Base-by-base conservation (phyloP, 306 rosid genomes). In the Styphnolobium japonicum region DNA sequence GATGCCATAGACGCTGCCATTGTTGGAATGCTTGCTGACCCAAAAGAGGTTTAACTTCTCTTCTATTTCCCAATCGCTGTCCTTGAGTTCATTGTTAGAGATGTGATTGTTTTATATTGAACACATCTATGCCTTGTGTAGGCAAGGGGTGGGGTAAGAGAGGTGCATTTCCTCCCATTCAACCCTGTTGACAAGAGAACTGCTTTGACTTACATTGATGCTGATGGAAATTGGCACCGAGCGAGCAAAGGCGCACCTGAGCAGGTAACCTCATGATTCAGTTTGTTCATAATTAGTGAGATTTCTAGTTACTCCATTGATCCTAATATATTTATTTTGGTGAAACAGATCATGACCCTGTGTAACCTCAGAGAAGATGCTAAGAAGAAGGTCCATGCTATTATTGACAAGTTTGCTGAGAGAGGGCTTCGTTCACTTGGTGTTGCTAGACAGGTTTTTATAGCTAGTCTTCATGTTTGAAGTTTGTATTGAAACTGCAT, bases 211-310 rank as follows among this genome's bases (percentile, higher is more conserved):
- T 95, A 95, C 90, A 78, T 91, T 84, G 99, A 95, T 83, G 3
- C 53, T 19, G 84, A 83, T 70, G 98, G 89, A 81, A 86, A 81
- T 71, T 95, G 98, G 98, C 96, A 95, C 86, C 87, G 99, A 64
- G 89, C 99, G 53, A 95, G 99, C 89, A 95, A 95, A 82, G 99
- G 99, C 73, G 99, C 99, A 43, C 99, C 99, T 21, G 99, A 95
- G 86, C 99, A 95, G 97, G 99, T 93, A 85, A 67, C 12, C 73
- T 6, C 22, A 0, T 45, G 45, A 53, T 37, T 76, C 73, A 33
- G 56, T 76, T 82, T 73, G 43, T 36, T 71, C 64, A 22, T 23
- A 46, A 5, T 52, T 29, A 6, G 63, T 46, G 31, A 67, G 39
- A 27, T 56, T 73, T 65, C 11, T 58, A 14, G 67, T 43, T 25